phyloP scores from a whole-genome alignment of 169 alveolate genomes.

The Besnoitia besnoiti region DNA sequence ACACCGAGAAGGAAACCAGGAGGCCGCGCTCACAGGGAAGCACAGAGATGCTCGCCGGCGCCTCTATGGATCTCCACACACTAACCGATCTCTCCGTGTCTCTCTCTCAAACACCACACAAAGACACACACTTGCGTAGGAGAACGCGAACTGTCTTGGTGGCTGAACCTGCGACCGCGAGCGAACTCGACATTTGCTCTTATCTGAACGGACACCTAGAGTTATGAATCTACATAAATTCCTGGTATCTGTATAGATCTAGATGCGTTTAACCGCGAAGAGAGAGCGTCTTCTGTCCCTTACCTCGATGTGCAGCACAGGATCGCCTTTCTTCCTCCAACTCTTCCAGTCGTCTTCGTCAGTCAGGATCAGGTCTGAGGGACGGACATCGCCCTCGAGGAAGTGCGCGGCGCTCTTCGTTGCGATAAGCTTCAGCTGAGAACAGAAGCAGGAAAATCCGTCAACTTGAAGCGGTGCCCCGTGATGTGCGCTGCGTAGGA shows the following conservation, averaged over 20 bases:
- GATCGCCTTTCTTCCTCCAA: constrained; percentile 62
- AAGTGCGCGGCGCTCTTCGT: background rate
- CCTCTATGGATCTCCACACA: no score
- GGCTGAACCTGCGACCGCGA: no score
- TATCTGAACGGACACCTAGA: background rate
- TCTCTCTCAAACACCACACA: no score
- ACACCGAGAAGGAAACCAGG: no score
- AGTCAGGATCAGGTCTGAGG: background rate
- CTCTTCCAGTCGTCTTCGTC: constrained; percentile 65
- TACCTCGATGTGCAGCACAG: constrained; percentile 67
- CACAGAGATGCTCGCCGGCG: no score
- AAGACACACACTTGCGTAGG: background rate
- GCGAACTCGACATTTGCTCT: no score
- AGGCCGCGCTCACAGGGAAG: no score
- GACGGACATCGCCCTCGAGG: background rate
- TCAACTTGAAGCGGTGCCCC: no score
- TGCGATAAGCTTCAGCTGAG: constrained; percentile 3
- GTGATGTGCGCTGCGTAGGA: no score
- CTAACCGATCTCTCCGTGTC: no score
- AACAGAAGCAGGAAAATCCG: background rate
- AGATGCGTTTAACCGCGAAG: background rate
- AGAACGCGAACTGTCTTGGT: background rate
- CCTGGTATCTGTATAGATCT: background rate
- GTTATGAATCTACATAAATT: background rate
- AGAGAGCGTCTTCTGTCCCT: background rate